These are phyloP conservation scores for Sclerotinia spermophila DNA, from an alignment of 2,329 filamentous ascomycete genomes.

Conservation along the genomic window DNA sequence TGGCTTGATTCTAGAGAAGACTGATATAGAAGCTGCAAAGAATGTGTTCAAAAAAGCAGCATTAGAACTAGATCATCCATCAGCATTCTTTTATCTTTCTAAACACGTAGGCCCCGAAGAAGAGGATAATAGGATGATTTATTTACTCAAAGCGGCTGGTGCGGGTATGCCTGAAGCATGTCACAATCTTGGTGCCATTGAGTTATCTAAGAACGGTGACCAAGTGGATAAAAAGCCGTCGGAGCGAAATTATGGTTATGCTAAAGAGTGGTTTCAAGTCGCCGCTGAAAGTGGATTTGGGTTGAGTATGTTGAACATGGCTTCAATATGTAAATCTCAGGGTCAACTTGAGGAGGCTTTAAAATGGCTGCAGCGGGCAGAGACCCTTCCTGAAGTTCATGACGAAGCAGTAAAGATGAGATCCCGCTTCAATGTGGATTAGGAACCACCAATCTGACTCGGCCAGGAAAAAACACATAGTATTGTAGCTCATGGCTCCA, in stretches of 20 bases:
- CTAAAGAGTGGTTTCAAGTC: slow-evolving; percentile 34
- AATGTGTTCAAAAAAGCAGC: slow-evolving; percentile 34
- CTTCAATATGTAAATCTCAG: slow-evolving; percentile 28
- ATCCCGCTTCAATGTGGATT: neutral
- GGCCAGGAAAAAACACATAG: neutral
- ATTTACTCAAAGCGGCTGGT: slow-evolving; percentile 35
- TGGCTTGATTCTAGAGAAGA: slow-evolving; percentile 27
- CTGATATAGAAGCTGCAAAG: slow-evolving; percentile 25
- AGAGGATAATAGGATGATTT: slow-evolving; percentile 24
- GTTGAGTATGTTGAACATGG: slow-evolving; percentile 33
- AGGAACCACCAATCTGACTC: neutral
- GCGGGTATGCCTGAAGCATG: slow-evolving; percentile 34
- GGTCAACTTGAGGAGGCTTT: slow-evolving; percentile 25
- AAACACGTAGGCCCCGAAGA: slow-evolving; percentile 24
- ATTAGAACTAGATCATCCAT: slow-evolving; percentile 33
- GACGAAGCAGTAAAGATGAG: slow-evolving; percentile 4
- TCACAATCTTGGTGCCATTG: slow-evolving; percentile 33
- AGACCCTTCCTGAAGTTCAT: neutral
- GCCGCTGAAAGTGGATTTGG: slow-evolving; percentile 32
- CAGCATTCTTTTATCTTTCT: slow-evolving; percentile 35
- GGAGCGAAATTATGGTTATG: slow-evolving; percentile 30
- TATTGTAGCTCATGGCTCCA: neutral
- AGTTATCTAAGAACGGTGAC: slow-evolving; percentile 25
- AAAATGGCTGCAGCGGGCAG: slow-evolving; percentile 30
- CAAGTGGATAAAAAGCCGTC: slow-evolving; percentile 13